Percentiles rank a stretch among this genome's conserved stretches.
These are phyloP conservation scores for Melocanna baccifera DNA, from an alignment of 176 grass and related monocot genomes.

Conservation along the genomic window DNA sequence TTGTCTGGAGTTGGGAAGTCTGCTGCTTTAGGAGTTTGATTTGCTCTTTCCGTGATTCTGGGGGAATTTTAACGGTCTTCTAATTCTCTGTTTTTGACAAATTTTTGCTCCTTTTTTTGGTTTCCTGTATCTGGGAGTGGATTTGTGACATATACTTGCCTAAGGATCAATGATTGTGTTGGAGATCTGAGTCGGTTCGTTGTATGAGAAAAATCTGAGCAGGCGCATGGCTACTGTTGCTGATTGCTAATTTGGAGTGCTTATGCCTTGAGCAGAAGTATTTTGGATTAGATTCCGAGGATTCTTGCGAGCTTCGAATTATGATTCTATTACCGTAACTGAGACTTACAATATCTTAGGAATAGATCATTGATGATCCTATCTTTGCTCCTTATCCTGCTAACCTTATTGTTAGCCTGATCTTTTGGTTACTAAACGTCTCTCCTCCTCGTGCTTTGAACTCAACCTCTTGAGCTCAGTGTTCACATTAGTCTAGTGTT, in stretches of 20 bases:
- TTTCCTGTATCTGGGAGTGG: not conserved
- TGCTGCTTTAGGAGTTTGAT: slow-evolving; percentile 6
- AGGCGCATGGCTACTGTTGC: not conserved
- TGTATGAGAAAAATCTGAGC: not conserved
- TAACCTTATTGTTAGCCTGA: too few relatives aligned
- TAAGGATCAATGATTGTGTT: not conserved
- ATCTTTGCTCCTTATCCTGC: not conserved
- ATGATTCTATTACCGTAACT: not conserved
- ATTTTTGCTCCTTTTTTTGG: not conserved
- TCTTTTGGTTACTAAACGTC: too few relatives aligned
- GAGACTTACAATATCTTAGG: not conserved
- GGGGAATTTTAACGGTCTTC: not conserved
- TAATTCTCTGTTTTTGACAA: not conserved
- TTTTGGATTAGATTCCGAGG: not conserved
- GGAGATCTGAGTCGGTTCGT: slow-evolving; percentile 29
- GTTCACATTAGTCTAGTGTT: too few relatives aligned
- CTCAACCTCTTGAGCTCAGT: too few relatives aligned
- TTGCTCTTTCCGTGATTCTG: slow-evolving; percentile 8
- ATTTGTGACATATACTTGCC: not conserved
- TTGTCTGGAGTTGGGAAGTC: not conserved
- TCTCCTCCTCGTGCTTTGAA: too few relatives aligned
- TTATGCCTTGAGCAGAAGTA: slow-evolving; percentile 3
- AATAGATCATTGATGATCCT: not conserved
- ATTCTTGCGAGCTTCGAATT: not conserved
- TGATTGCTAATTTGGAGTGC: not conserved